Evolutionary conservation across 2,329 filamentous ascomycete genomes (phyloP).

Genomic region (Aspergillus intermedius): DNA sequence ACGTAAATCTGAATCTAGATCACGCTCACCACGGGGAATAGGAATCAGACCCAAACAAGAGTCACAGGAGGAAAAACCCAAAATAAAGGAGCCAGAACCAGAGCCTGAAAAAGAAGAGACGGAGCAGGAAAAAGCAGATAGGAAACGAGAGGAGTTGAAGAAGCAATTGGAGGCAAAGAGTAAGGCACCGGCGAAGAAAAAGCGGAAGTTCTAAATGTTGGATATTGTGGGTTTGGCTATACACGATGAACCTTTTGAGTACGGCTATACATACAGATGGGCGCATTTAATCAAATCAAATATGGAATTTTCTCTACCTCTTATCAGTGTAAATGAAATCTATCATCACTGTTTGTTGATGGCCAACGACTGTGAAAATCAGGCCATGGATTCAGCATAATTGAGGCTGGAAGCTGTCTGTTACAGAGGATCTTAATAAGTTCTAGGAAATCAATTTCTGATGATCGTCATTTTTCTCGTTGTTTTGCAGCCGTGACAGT

Average conservation of each 20-base stretch:
- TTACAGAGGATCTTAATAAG: too few relatives aligned
- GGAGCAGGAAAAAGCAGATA: conserved; percentile 48
- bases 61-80: conserved; percentile 25
- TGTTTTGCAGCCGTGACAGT: too few relatives aligned
- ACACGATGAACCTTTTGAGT: not conserved
- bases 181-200: conserved; percentile 51
- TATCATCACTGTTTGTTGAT: too few relatives aligned
- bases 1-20: not conserved
- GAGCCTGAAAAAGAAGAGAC: conserved; percentile 23
- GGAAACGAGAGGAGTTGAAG: conserved; percentile 52
- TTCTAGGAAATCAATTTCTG: too few relatives aligned
- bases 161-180: conserved; percentile 46
- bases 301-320: too few relatives aligned
- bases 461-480: too few relatives aligned
- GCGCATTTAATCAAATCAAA: not conserved
- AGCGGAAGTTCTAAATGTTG: conserved; percentile 44
- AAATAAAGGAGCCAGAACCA: conserved; percentile 9
- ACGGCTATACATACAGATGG: not conserved
- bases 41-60: conserved; percentile 10
- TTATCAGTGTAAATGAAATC: too few relatives aligned
- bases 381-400: too few relatives aligned
- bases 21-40: not conserved
- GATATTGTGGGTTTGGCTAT: not conserved
- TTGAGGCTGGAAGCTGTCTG: too few relatives aligned
- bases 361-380: too few relatives aligned